Evolutionary conservation across 768 basidiomycete genomes (phyloP).

Genomic region (Pulveroboletus frians): DNA sequence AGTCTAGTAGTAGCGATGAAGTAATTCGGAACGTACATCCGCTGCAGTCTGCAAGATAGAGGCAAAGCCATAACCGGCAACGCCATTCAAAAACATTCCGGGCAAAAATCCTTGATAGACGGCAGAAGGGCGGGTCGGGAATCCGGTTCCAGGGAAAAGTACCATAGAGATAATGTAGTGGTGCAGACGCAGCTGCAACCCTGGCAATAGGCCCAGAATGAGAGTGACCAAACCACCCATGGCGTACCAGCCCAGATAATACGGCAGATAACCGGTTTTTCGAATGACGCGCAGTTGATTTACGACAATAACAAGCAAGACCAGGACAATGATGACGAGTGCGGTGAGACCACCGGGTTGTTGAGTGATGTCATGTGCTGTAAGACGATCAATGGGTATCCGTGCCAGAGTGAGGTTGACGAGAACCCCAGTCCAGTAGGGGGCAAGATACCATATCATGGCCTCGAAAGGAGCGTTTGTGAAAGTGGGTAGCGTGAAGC

Average conservation of each 20-base stretch:
- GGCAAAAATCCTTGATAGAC: slow-evolving; percentile 78
- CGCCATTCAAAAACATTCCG: slow-evolving; percentile 78
- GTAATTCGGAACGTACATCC: slow-evolving; percentile 43
- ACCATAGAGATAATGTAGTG: slow-evolving; percentile 78
- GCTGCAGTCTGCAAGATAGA: slow-evolving; percentile 72
- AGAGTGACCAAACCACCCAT: slow-evolving; percentile 60
- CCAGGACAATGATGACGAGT: slow-evolving; percentile 61
- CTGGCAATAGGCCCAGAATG: slow-evolving; percentile 65
- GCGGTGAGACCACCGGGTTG: slow-evolving; percentile 64
- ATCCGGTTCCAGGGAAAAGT: slow-evolving; percentile 72
- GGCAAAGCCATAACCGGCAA: slow-evolving; percentile 74
- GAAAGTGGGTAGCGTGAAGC: slow-evolving; percentile 71
- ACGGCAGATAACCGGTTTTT: slow-evolving; percentile 77
- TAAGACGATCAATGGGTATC: slow-evolving; percentile 76
- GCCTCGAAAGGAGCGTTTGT: slow-evolving; percentile 64
- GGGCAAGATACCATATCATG: slow-evolving; percentile 65
- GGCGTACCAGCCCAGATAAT: slow-evolving; percentile 72
- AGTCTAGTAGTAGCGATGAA: slow-evolving; percentile 1
- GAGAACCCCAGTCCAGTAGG: slow-evolving; percentile 76
- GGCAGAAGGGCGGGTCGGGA: slow-evolving; percentile 74
- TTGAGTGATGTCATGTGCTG: slow-evolving; percentile 57
- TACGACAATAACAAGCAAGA: slow-evolving; percentile 52
- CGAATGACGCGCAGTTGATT: slow-evolving; percentile 82
- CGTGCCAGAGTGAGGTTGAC: slow-evolving; percentile 65
- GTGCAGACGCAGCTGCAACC: slow-evolving; percentile 65